Evolutionary conservation across 345 rosid species (phyloP).

Genomic region (Turnera subulata): DNA sequence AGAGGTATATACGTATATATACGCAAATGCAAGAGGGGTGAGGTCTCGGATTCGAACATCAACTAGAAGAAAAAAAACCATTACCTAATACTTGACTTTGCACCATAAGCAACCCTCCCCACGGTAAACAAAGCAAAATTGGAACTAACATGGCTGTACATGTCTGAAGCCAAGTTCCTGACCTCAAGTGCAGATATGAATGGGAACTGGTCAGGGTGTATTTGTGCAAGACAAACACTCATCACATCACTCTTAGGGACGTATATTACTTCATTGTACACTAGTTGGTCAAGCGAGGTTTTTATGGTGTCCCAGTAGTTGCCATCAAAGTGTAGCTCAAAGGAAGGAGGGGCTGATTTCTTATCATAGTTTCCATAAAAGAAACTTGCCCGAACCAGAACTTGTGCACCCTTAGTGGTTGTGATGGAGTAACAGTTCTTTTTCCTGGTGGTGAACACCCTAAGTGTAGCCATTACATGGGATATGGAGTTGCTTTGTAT

Average conservation of each 20-base stretch:
- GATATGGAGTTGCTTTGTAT: not conserved
- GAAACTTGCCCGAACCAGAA: constrained; percentile 23
- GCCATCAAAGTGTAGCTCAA: constrained; percentile 25
- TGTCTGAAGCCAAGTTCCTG: constrained; percentile 12
- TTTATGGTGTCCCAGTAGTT: constrained; percentile 22
- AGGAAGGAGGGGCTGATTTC: constrained; percentile 18
- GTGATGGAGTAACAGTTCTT: constrained; percentile 24
- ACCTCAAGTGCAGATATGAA: constrained; percentile 30
- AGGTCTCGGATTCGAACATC: too few relatives aligned
- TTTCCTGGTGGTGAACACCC: constrained; percentile 20
- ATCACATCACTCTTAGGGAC: constrained; percentile 6
- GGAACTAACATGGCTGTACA: constrained; percentile 7
- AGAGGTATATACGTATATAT: not conserved
- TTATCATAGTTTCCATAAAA: constrained; percentile 30
- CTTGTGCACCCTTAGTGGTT: not conserved
- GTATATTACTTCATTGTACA: constrained; percentile 14
- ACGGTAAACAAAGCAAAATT: constrained; percentile 13
- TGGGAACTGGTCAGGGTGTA: constrained; percentile 22
- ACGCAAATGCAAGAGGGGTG: not conserved
- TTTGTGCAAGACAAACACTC: constrained; percentile 28
- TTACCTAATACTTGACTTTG: constrained; percentile 5
- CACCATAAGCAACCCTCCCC: constrained; percentile 11
- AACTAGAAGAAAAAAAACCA: too few relatives aligned
- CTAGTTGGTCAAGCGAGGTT: constrained; percentile 1
- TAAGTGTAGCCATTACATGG: constrained; percentile 18